Evolutionary conservation across 1,284 basidiomycete genomes (phyloP).

Genomic region (Moesziomyces antarcticus): DNA sequence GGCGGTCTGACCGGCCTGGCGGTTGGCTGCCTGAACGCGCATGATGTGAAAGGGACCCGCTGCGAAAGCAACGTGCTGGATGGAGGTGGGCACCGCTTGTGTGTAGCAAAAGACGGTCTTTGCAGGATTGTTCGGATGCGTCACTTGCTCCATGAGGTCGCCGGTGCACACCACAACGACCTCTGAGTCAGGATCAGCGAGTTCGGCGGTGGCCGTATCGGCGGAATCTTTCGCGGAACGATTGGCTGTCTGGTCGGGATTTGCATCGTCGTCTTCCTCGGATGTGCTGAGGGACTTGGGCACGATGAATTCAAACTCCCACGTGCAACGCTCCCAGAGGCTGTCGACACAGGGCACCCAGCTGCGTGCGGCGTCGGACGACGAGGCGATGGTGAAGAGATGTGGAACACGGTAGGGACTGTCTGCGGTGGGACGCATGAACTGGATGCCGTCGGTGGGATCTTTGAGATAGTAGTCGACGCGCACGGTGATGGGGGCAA

Average conservation of each 20-base stretch:
- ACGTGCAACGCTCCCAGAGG: slow-evolving; percentile 95
- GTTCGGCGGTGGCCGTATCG: slow-evolving; percentile 4
- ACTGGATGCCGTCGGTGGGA: slow-evolving; percentile 86
- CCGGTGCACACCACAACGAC: slow-evolving; percentile 89
- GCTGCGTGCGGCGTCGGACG: slow-evolving; percentile 87
- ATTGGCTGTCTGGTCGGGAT: slow-evolving; percentile 1
- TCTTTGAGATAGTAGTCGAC: slow-evolving; percentile 83
- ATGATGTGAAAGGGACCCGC: slow-evolving; percentile 82
- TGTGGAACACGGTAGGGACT: slow-evolving; percentile 86
- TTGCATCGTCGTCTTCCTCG: slow-evolving; percentile 31
- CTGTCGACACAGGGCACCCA: slow-evolving; percentile 98
- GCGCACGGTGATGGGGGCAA: slow-evolving; percentile 79
- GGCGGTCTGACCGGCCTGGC: slow-evolving; percentile 72
- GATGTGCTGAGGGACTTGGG: slow-evolving; percentile 73
- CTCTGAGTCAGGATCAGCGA: slow-evolving; percentile 63
- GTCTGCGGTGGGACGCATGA: slow-evolving; percentile 80
- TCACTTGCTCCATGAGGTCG: slow-evolving; percentile 74
- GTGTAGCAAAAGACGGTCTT: slow-evolving; percentile 95
- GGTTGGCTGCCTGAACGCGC: slow-evolving; percentile 36
- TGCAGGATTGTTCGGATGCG: slow-evolving; percentile 91
- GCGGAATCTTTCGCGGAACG: slow-evolving; percentile 11
- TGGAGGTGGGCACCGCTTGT: slow-evolving; percentile 86
- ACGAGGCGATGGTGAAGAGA: slow-evolving; percentile 87
- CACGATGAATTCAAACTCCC: slow-evolving; percentile 97
- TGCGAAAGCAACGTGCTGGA: slow-evolving; percentile 94